Evolutionary conservation across 495 filamentous ascomycete genomes (phyloP), one percentile per base, ranked within the genome.

Genomic region (Elasticomyces elasticus): DNA sequence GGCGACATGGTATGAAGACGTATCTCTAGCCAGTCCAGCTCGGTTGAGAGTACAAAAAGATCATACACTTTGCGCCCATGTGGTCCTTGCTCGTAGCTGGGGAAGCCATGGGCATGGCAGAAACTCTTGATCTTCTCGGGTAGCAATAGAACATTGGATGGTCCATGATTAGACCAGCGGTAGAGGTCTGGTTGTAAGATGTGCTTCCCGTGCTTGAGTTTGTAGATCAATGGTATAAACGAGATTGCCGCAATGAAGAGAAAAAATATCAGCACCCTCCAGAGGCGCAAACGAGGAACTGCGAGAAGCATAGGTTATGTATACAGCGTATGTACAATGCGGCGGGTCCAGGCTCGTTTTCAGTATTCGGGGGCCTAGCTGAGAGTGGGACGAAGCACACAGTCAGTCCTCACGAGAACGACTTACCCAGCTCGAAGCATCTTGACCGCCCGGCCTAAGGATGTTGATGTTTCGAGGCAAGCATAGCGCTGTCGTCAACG

Each of bases 11-110:
- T 71, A 64, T 78, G 71, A n/a, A 81, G 66, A 22, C 75, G 75
- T 50, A 81, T 74, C 50, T 81, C 77, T 54, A 81, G 67, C 71
- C 74, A 76, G 58, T 79, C 77, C 23, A 79, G 70, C 66, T 79
- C 78, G 15, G 70, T 74, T 60, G 74, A 76, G 57, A 79, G 56
- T 62, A 78, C 71, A 24, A 78, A 67, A 6, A 80, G 65, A 57
- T 80, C 77, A 62, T 78, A 80, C 26, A 79, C 67, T 55, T 76
- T 77, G 52, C 77, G 72, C 30, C 46, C 41, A 17, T 40, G 44
- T n/a, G 15, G 4, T 17, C 26, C 42, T 22, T 19, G 35, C 1
- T 52, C 17, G 62, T 66, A 73, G 20, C 64, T 64, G 12, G 56
- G 28, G 71, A 72, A 76, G 3, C 71, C 71, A 51, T 74, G 65